Base-by-base conservation (phyloP, 2,329 filamentous ascomycete species). In the Penicillium rolfsii region DNA sequence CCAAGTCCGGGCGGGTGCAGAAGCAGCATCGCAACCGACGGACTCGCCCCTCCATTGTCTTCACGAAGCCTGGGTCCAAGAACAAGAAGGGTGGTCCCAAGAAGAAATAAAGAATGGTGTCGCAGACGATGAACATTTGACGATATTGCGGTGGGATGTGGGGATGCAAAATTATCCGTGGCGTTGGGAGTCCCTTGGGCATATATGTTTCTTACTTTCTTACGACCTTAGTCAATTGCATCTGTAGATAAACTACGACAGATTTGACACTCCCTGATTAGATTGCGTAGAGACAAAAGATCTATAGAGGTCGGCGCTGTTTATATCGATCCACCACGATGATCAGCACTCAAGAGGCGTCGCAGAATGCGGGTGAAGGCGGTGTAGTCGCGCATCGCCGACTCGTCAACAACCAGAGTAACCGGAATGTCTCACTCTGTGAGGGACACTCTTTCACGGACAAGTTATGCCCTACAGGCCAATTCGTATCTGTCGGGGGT, bases 1-100 rank as follows among this genome's bases (percentile, higher is more conserved):
- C 70, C 3, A 73, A 74, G 54, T 62, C 69, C n/a, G 68, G 67
- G n/a, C 73, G 76, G 55, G 72, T 80, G 58, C 76, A 76, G 52
- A 80, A 79, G 63, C 76, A 76, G 52, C 80, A 79, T 62, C 72
- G 70, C 61, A 70, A 73, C 57, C 74, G 73, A 48, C 73, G 73
- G 60, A 70, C 71, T 36, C 74, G 74, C 53, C 71, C 73, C 54
- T 75, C 75, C 9, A 79, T 80, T 59, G 74, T 77, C 11, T 80
- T 80, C 59, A 67, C 71, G 45, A 59, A 71, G 48, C 72, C 70
- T 52, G 67, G 70, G 52, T 70, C 70, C 28, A 73, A 78, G 63
- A 57, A 59, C 30, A 72, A 74, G 65, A 74, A 70, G 63, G 57
- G 50, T 28, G 50, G 62, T 14, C 59, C 71, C 5, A 75, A 73